Percentiles rank a stretch among this genome's conserved stretches.
Conservation (phyloP, 208 protist species). For the Trypanosoma cruzi region DNA sequence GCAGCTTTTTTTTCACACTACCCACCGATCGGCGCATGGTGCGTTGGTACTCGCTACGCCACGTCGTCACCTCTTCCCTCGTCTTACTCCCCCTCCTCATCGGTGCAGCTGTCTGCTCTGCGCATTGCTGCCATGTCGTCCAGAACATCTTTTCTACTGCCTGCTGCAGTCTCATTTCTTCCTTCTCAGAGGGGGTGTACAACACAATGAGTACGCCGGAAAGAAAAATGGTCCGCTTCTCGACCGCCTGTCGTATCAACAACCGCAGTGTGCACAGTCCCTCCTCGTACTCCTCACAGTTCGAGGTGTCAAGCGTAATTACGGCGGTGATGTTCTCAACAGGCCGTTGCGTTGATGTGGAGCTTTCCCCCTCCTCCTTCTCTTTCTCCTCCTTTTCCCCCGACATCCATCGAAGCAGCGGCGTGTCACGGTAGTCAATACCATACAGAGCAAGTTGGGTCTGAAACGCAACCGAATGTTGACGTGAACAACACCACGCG, state of each 20-base stretch:
- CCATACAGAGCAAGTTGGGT: constrained; percentile 23
- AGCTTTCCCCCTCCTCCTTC: not conserved
- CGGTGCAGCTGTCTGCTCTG: not conserved
- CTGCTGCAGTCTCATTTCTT: constrained; percentile 9
- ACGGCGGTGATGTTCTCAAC: constrained; percentile 25
- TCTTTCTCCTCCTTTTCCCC: not conserved
- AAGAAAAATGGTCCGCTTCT: constrained; percentile 14
- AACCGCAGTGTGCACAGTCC: constrained; percentile 20
- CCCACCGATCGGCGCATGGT: constrained; percentile 21
- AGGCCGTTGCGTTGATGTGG: not conserved
- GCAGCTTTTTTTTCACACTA: not conserved
- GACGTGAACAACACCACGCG: not conserved
- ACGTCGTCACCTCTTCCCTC: constrained; percentile 1
- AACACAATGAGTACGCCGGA: constrained; percentile 27
- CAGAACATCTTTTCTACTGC: constrained; percentile 23
- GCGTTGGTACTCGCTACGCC: constrained; percentile 20
- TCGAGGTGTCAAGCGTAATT: constrained; percentile 20
- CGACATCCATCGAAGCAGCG: constrained; percentile 6
- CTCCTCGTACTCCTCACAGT: constrained; percentile 4
- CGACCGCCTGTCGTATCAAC: constrained; percentile 8
- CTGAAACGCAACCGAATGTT: not conserved
- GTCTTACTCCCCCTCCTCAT: not conserved
- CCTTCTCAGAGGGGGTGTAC: not conserved
- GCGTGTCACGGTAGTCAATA: constrained; percentile 21
- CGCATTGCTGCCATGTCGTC: constrained; percentile 11